Percentiles rank a stretch among this genome's conserved stretches.
Conservation (phyloP, 78 protist genomes). For the Polysphondylium violaceum region DNA sequence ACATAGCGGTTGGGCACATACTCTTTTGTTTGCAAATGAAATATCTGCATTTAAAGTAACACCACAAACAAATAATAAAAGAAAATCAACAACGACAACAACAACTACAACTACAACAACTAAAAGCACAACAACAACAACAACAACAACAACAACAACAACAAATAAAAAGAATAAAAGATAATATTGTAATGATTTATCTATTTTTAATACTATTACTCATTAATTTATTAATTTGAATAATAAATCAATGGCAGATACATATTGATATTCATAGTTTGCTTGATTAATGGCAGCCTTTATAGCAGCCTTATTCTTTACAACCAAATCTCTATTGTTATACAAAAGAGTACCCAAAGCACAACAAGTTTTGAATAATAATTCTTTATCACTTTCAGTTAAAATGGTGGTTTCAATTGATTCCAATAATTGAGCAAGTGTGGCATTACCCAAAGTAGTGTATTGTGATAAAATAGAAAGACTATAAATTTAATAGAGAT, state of each 20-base stretch:
- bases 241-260: no score
- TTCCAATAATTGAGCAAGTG: not conserved
- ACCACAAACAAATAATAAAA: not conserved
- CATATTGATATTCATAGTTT: no score
- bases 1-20: slow-evolving; percentile 80
- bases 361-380: slow-evolving; percentile 1
- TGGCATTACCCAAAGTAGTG: not conserved
- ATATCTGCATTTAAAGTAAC: slow-evolving; percentile 48
- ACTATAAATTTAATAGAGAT: not conserved
- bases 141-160: no score
- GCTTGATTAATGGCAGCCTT: no score
- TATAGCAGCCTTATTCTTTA: no score
- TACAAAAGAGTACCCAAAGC: slow-evolving; percentile 50
- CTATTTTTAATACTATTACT: no score
- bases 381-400: slow-evolving; percentile 2
- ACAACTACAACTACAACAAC: no score
- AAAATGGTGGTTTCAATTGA: not conserved
- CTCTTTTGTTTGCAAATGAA: slow-evolving; percentile 70
- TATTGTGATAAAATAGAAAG: slow-evolving; percentile 22
- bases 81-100: not conserved
- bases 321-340: slow-evolving; percentile 28
- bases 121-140: no score
- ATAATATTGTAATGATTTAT: no score
- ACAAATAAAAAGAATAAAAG: no score
- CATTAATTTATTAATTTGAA: not conserved